Evolutionary conservation across 2,329 filamentous ascomycete species (phyloP), one percentile per base, ranked within the genome.

Genomic region (Verruconis gallopava): DNA sequence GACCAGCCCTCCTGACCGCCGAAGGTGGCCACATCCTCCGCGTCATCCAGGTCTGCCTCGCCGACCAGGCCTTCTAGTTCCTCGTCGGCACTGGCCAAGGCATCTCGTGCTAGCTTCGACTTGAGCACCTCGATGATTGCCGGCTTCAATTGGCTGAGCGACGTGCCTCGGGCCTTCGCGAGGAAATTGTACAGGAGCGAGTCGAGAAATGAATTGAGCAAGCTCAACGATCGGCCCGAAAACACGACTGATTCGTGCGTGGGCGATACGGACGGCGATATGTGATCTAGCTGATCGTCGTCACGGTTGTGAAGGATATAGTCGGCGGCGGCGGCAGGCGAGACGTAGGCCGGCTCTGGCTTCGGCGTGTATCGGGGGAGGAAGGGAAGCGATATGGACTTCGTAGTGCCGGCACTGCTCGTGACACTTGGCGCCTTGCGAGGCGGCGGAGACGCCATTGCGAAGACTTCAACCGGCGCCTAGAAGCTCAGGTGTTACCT

Each of bases 161-260:
- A 76, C 0, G 86, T 93, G 2, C 86, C 86, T 52, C 80, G 79
- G 14, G 89, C 79, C 11, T 76, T 68, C 19, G 78, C 76, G n/a
- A 98, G 74, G 48, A 96, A 82, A 54, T 85, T 89, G 67, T 88
- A 94, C 4, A 98, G 72, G 3, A 96, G 69, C 56, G 95, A 85
- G 59, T 98, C 91, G 47, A 98, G 74, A 56, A 98, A 98, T 53
- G 74, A 78, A 63, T 98, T 98, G 55, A 95, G 74, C 6, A 93
- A 72, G 33, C 72, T 70, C 28, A 96, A 67, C 1, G 91, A 84
- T 20, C 73, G 71, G 2, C 72, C 68, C 1, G 85, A 80, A 44
- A 94, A 82, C 38, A 81, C 58, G 14, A 82, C 82, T 14, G 79
- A 76, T 50, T 83, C 79, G 44, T 72, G 71, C 3, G 74, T 73